A percentile compares a stretch with the other conserved stretches of the same genome.
phyloP scores from a whole-genome alignment of 805 yeast species.

The Wickerhamomyces xylosicus region DNA sequence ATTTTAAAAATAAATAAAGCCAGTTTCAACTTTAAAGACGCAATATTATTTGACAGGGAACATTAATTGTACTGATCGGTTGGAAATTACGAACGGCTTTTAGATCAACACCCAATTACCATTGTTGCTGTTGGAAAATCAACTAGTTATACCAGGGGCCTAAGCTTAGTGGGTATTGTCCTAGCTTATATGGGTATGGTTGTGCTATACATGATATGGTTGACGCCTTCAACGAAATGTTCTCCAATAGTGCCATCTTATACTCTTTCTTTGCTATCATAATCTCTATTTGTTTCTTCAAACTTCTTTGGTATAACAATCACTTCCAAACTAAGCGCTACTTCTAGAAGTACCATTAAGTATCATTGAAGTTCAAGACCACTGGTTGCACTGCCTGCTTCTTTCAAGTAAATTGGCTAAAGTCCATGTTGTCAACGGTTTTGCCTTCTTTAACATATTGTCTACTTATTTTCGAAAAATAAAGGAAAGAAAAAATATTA shows the following conservation, averaged over 20 bases:
- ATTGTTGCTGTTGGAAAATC: no score
- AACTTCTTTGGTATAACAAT: constrained; percentile 64
- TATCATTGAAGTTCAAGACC: constrained; percentile 40
- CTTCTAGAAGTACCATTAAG: constrained; percentile 74
- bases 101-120: no score
- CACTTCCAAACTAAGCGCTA: constrained; percentile 58
- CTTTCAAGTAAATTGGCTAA: constrained; percentile 19
- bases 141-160: no score
- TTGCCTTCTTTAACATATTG: no score
- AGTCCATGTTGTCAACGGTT: constrained; percentile 22
- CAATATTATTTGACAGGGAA: no score
- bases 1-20: no score
- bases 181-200: constrained; percentile 36
- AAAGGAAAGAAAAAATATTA: no score
- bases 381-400: constrained; percentile 39
- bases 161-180: no score
- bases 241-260: constrained; percentile 32
- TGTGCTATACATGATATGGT: constrained; percentile 37
- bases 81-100: no score
- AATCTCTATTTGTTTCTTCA: constrained; percentile 64
- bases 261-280: constrained; percentile 51
- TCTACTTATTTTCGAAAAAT: no score
- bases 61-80: no score
- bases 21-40: no score
- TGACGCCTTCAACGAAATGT: constrained; percentile 39